A percentile compares a stretch with the other conserved stretches of the same genome.
phyloP scores from a whole-genome alignment of 139 green algal genomes.

The Coelastrella sp. region DNA sequence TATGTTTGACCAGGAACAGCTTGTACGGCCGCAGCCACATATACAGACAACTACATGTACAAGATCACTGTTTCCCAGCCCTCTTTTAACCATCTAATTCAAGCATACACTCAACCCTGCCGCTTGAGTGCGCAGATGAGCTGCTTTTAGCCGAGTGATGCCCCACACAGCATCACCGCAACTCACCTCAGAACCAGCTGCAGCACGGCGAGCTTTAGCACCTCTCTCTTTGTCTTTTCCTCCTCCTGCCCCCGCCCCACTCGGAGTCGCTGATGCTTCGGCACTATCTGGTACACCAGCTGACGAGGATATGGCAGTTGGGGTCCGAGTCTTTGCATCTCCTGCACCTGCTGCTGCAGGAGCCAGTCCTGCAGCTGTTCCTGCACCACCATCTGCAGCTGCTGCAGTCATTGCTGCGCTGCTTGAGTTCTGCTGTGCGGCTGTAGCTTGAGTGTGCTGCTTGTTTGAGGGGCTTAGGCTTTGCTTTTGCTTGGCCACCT shows the following conservation, averaged over 20 bases:
- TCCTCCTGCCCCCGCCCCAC: too few species aligned
- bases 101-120: neutral
- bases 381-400: neutral
- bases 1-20: too few species aligned
- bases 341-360: neutral
- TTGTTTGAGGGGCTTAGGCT: neutral
- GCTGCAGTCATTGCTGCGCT: neutral
- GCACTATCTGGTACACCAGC: too few species aligned
- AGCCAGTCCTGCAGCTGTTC: neutral
- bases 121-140: neutral
- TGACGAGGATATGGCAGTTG: too few species aligned
- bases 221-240: constrained; percentile 5
- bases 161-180: neutral
- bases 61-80: too few species aligned
- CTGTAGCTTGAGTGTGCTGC: neutral
- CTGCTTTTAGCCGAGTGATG: neutral
- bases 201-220: constrained; percentile 63
- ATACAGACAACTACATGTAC: too few species aligned
- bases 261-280: too few species aligned
- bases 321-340: neutral
- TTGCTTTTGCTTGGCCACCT: too few species aligned
- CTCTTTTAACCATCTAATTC: too few species aligned
- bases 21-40: too few species aligned
- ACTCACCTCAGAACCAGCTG: constrained; percentile 66
- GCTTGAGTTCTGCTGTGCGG: neutral